Evolutionary conservation across 1,284 basidiomycete genomes (phyloP), one percentile per base, ranked within the genome.

Genomic region (Ceratobasidium sp.): DNA sequence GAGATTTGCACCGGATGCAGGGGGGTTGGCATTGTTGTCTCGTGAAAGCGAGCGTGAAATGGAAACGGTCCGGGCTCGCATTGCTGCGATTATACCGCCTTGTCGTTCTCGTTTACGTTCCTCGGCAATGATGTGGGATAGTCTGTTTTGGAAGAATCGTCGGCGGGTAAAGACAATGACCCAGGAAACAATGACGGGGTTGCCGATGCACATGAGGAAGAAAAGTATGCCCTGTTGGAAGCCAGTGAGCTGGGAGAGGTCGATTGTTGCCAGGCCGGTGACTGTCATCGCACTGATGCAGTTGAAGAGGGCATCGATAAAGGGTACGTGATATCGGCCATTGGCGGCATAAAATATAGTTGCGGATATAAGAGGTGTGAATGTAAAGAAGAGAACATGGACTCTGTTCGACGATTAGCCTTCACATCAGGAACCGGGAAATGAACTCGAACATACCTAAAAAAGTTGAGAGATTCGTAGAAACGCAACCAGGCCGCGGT

Each of bases 201-300:
- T 89, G 6, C 90, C 90, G 31, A 89, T 73, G 73, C 84, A 87
- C 88, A 91, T 89, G 75, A 86, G 86, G 22, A 90, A 75, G 77
- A 90, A 89, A 58, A 94, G 75, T 25, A 94, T 81, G 17, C 80
- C 81, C 80, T 94, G 93, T 76, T 94, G 92, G 81, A 87, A 91
- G 53, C 80, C 79, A 0, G 91, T 94, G 74, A 92, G 79, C 50
- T 81, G 80, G 75, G 89, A 92, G 74, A 94, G 78, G 77, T 94
- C 87, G 73, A 92, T 80, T 4, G 91, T 88, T 47, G 85, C 83
- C 29, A 94, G 81, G 13, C 93, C 92, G 73, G 90, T 92, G 69
- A 93, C 89, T 2, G 88, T 87, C 81, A 93, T 87, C 8, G 90
- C 87, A 77, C 87, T 91, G 75, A 92, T 84, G 71, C 86, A 91